Percentiles rank a stretch among this genome's conserved stretches.
Evolutionary conservation across 805 yeast genomes (phyloP).

Genomic region (Yamadazyma scolyti): DNA sequence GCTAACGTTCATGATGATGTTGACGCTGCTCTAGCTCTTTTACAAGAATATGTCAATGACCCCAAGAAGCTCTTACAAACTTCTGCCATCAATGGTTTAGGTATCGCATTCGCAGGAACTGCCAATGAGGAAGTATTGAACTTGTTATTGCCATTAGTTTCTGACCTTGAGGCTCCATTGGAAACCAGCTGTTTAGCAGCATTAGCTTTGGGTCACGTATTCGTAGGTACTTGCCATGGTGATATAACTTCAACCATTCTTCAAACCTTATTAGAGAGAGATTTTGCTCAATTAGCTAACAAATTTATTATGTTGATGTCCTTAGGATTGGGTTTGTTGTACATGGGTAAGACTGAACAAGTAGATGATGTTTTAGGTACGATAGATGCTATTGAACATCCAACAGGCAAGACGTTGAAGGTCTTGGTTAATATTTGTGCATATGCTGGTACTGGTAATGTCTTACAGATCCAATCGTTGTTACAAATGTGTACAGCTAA

Average conservation of each 20-base stretch:
- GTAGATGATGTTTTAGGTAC: constrained; percentile 93
- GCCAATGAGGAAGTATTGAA: constrained; percentile 79
- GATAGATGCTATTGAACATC: constrained; percentile 92
- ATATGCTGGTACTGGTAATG: constrained; percentile 97
- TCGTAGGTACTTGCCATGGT: constrained; percentile 94
- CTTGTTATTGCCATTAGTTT: constrained; percentile 74
- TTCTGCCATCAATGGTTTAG: constrained; percentile 86
- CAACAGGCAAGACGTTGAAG: constrained; percentile 83
- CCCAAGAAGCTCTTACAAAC: constrained; percentile 61
- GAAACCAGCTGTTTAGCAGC: constrained; percentile 86
- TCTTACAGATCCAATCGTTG: constrained; percentile 85
- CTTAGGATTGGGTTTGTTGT: constrained; percentile 85
- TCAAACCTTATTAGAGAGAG: constrained; percentile 86
- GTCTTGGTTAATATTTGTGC: constrained; percentile 91
- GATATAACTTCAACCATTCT: constrained; percentile 90
- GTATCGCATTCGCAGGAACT: constrained; percentile 93
- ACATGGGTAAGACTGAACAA: constrained; percentile 91
- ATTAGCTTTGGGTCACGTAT: constrained; percentile 87
- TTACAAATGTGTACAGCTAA: constrained; percentile 85
- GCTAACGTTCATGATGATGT: constrained; percentile 94
- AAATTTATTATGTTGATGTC: constrained; percentile 91
- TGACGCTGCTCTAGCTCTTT: constrained; percentile 82
- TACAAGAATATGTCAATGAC: constrained; percentile 77
- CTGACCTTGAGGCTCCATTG: constrained; percentile 69
- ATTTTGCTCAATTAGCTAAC: constrained; percentile 67